Base-by-base conservation (phyloP, 2,329 filamentous ascomycete genomes). In the Dichotomopilus funicola region DNA sequence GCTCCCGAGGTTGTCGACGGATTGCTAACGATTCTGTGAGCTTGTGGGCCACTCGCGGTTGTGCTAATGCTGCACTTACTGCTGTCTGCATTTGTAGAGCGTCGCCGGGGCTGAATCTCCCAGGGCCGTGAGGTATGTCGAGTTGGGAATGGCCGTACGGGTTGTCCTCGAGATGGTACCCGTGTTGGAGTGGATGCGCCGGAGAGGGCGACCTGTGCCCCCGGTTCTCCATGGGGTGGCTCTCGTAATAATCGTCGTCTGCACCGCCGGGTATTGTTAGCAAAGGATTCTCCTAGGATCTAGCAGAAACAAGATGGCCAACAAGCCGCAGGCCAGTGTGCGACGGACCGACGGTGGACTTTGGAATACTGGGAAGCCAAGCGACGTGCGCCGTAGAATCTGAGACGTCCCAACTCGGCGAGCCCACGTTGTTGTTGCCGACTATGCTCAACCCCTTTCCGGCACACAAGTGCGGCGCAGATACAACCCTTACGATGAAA, bases 151-250 rank as follows among this genome's bases (percentile, higher is more conserved):
- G 71, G 52, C 74, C 77, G 68, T 89, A 91, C 7, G 85, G 83
- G 62, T 85, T 82, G 70, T 95, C 88, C 45, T 94, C 86, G 47
- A 95, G 79, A 68, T 95, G 88, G 70, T 96, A 95, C 62, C 85
- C 82, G 64, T 86, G 82, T 57, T 82, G 82, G 12, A 87, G 73
- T 34, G 87, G 88, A 62, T 89, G 86, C 49, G 83, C 86, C 37
- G 89, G 89, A 47, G 89, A 94, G 52, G 89, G 88, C 55, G 88
- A 83, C 63, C 86, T 82, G 70, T 79, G 77, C 63, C 77, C 65
- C 57, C 72, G 70, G 62, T 72, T 75, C 66, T 83, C 78, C 82
- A 85, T 85, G 57, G 73, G 64, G 43, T 63, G 64, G 52, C 62
- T 76, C 69, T 80, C 76, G 73, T 82, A 82, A 65, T 82, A 81